These are phyloP conservation scores for Deakozyma indianensis DNA, from an alignment of 805 yeast genomes.

Conservation along the genomic window DNA sequence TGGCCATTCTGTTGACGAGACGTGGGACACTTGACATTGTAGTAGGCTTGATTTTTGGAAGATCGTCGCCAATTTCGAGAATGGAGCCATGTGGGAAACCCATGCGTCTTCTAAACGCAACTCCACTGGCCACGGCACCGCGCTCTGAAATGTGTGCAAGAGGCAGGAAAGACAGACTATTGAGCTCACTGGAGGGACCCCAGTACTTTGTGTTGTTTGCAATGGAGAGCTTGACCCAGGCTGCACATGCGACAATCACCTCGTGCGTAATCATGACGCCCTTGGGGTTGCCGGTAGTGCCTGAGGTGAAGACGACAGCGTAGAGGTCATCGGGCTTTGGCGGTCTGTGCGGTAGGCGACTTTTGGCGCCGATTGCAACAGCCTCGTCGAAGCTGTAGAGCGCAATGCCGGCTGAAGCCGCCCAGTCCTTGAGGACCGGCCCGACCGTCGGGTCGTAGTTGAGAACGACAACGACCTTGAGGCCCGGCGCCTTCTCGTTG, in stretches of 20 bases:
- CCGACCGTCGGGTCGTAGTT: neutral
- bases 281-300: slow-evolving; percentile 25
- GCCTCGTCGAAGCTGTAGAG: slow-evolving; percentile 30
- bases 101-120: slow-evolving; percentile 33
- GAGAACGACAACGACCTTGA: slow-evolving; percentile 43
- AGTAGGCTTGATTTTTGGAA: slow-evolving; percentile 39
- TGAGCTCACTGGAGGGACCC: neutral
- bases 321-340: slow-evolving; percentile 40
- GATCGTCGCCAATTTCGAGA: slow-evolving; percentile 44
- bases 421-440: slow-evolving; percentile 10
- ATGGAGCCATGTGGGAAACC: slow-evolving; percentile 44
- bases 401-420: slow-evolving; percentile 19
- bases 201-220: neutral
- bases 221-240: slow-evolving; percentile 22
- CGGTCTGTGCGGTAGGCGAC: slow-evolving; percentile 32
- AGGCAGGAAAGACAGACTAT: slow-evolving; percentile 29
- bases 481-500: slow-evolving; percentile 25
- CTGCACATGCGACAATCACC: slow-evolving; percentile 25
- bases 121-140: slow-evolving; percentile 28
- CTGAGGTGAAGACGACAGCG: slow-evolving; percentile 29
- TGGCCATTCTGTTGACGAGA: slow-evolving; percentile 45
- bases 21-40: slow-evolving; percentile 50
- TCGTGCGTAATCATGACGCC: slow-evolving; percentile 24
- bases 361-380: slow-evolving; percentile 27
- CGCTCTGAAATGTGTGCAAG: slow-evolving; percentile 48